A percentile compares a stretch with the other conserved stretches of the same genome.
phyloP scores from a whole-genome alignment of 495 filamentous ascomycete genomes.

The Annulohypoxylon nitens region DNA sequence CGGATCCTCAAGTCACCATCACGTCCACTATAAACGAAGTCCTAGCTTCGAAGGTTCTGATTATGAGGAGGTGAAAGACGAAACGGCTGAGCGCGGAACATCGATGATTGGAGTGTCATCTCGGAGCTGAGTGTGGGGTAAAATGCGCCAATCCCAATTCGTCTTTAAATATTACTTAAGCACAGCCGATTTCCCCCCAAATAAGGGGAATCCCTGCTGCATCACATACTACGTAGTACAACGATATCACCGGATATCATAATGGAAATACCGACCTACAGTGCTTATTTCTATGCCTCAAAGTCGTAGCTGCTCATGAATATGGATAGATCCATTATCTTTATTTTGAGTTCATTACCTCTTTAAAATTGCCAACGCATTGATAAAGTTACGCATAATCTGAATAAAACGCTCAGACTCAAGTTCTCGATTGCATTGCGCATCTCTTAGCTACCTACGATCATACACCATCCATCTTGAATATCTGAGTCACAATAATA shows the following conservation, averaged over 20 bases:
- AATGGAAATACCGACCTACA: background rate
- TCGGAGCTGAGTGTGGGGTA: slow-evolving; percentile 27
- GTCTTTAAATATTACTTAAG: background rate
- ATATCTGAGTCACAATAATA: background rate
- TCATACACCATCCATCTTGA: background rate
- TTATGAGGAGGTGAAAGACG: background rate
- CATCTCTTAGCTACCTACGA: background rate
- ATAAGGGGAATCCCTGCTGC: background rate
- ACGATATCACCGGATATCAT: background rate
- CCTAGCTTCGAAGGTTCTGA: slow-evolving; percentile 6
- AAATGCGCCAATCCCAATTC: slow-evolving; percentile 19
- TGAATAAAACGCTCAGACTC: background rate
- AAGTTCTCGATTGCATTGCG: background rate
- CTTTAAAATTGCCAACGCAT: background rate
- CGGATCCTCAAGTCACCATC: background rate
- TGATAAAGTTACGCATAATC: background rate
- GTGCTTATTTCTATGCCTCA: background rate
- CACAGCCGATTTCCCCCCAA: background rate
- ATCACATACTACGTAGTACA: background rate
- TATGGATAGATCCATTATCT: too few species aligned
- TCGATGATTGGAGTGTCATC: slow-evolving; percentile 10
- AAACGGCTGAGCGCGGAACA: background rate
- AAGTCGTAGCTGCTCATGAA: background rate
- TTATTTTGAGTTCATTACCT: background rate
- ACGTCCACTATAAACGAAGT: slow-evolving; percentile 2